Conservation (phyloP, 1,284 basidiomycete genomes). For the Serendipita sp. region DNA sequence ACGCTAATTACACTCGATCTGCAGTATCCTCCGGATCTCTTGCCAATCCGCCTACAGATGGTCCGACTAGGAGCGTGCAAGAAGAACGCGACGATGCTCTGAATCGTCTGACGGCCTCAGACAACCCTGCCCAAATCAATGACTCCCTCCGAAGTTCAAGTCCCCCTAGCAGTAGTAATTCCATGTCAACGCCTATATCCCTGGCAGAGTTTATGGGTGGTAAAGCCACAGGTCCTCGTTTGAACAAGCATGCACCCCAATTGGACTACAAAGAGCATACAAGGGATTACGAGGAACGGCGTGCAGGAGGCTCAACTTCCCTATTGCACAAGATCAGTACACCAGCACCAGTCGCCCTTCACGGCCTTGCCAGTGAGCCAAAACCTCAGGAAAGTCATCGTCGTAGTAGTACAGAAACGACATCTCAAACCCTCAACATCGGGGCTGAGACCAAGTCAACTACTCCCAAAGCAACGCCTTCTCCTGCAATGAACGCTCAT, state of each 20-base stretch:
- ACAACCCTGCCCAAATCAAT: constrained; percentile 13
- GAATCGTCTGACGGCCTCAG: constrained; percentile 4
- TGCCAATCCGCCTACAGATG: neutral
- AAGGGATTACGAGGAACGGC: constrained; percentile 9
- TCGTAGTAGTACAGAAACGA: neutral
- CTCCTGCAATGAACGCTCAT: neutral
- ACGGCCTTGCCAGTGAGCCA: neutral
- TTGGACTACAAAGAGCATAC: constrained; percentile 48
- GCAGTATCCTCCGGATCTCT: constrained; percentile 3
- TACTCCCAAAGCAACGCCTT: neutral
- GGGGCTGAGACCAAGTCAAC: neutral
- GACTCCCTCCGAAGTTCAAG: constrained; percentile 15
- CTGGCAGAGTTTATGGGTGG: constrained; percentile 69
- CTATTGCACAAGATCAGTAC: neutral
- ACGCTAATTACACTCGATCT: neutral
- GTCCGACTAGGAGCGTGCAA: neutral
- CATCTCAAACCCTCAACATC: neutral
- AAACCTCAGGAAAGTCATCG: neutral
- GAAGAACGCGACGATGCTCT: neutral
- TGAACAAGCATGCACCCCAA: constrained; percentile 57
- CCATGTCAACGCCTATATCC: constrained; percentile 32
- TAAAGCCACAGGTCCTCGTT: constrained; percentile 49
- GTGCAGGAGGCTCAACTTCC: neutral
- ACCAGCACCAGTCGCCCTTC: constrained; percentile 5
- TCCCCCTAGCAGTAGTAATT: constrained; percentile 6